Evolutionary conservation across 2,329 filamentous ascomycete genomes (phyloP).

Genomic region (Ustulina deusta): DNA sequence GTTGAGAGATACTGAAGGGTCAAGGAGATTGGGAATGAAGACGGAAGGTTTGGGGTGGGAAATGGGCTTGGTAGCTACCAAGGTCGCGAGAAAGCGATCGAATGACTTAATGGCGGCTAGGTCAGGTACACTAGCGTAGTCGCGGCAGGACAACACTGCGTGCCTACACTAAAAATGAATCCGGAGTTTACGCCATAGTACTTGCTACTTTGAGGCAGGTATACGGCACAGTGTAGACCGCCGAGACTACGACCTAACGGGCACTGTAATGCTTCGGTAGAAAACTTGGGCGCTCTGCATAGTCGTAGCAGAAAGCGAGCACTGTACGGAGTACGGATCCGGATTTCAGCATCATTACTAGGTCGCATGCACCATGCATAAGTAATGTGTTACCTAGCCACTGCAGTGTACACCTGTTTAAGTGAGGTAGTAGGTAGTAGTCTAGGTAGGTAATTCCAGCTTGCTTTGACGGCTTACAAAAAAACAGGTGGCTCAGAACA

Average conservation of each 20-base stretch:
- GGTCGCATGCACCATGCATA: conserved; percentile 9
- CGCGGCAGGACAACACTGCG: conserved; percentile 23
- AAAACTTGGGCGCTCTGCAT: conserved; percentile 22
- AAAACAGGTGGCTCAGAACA: too few species aligned
- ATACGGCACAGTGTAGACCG: background rate
- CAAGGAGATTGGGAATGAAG: conserved; percentile 37
- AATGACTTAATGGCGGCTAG: conserved; percentile 33
- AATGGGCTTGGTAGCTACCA: conserved; percentile 23
- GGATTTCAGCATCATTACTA: conserved; percentile 11
- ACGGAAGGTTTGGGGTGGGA: conserved; percentile 35
- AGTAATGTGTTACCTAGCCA: conserved; percentile 15
- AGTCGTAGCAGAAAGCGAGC: conserved; percentile 19
- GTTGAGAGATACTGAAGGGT: conserved; percentile 38
- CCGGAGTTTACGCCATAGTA: conserved; percentile 8
- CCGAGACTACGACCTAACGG: background rate
- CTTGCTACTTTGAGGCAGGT: conserved; percentile 1
- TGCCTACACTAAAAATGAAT: conserved; percentile 8
- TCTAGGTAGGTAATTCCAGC: conserved; percentile 1
- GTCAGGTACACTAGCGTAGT: conserved; percentile 20
- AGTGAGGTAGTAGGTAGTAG: background rate
- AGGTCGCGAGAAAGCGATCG: conserved; percentile 23
- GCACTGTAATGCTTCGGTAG: background rate
- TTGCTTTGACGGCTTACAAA: conserved; percentile 9
- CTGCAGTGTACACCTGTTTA: background rate
- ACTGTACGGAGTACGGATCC: conserved; percentile 25